Percentiles rank a stretch among this genome's conserved stretches.
These are phyloP conservation scores for Coelastrella sp. DNA, from an alignment of 139 green algal species.

Conservation along the genomic window DNA sequence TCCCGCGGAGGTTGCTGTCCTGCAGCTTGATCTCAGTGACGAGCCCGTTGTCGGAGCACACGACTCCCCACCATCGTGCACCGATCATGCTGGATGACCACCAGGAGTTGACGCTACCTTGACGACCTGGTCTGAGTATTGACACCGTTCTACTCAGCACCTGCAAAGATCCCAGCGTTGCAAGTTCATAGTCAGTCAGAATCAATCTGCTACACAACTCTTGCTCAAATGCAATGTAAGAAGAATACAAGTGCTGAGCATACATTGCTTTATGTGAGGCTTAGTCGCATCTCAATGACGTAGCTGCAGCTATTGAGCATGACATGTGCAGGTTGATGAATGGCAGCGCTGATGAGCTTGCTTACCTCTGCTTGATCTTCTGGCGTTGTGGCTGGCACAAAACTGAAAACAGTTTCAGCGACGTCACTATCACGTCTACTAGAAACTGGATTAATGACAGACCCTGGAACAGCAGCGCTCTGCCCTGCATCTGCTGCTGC, in stretches of 20 bases:
- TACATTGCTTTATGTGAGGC: no score
- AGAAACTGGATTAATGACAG: no score
- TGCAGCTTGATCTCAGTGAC: background rate
- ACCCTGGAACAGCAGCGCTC: no score
- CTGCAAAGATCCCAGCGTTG: background rate
- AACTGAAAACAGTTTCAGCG: no score
- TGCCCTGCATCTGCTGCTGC: background rate
- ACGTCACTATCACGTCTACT: no score
- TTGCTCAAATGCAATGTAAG: background rate
- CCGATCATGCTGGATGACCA: background rate
- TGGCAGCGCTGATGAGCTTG: no score
- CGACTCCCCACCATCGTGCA: background rate
- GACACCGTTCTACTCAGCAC: background rate
- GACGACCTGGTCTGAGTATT: background rate
- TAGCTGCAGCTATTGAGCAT: no score
- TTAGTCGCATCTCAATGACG: no score
- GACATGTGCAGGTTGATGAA: no score
- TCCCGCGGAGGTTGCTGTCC: background rate
- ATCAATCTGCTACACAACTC: background rate
- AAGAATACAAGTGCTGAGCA: no score
- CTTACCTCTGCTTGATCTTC: no score
- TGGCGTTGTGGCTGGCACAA: no score
- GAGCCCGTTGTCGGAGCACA: background rate
- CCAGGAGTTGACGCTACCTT: background rate
- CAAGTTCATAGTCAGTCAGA: background rate